phyloP scores from a whole-genome alignment of 2,329 filamentous ascomycete species.

The Didymella pinodella region DNA sequence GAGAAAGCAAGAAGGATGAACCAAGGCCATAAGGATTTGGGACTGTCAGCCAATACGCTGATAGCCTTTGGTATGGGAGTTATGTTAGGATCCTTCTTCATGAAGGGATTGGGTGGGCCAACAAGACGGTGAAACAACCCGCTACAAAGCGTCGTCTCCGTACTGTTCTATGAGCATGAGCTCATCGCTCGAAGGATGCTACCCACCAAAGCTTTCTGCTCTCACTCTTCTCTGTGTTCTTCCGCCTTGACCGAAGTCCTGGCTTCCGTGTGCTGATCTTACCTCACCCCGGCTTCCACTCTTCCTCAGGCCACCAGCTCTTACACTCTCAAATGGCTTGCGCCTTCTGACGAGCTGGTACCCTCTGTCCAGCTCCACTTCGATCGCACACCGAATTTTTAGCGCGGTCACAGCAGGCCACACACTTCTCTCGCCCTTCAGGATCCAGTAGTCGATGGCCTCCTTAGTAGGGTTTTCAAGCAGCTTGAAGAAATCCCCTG shows the following conservation, averaged over 20 bases:
- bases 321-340: constrained; percentile 50
- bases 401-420: constrained; percentile 89
- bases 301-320: constrained; percentile 31
- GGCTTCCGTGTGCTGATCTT: constrained; percentile 19
- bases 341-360: constrained; percentile 78
- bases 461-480: constrained; percentile 83
- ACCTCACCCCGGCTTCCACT: constrained; percentile 35
- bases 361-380: constrained; percentile 84
- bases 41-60: background rate
- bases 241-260: constrained; percentile 18
- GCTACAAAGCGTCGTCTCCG: background rate
- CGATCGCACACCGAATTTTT: constrained; percentile 81
- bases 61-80: constrained; percentile 14
- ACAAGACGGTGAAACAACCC: background rate
- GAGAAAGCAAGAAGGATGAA: constrained; percentile 18
- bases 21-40: background rate
- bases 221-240: constrained; percentile 29
- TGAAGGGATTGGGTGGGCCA: constrained; percentile 9
- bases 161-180: background rate
- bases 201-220: constrained; percentile 41
- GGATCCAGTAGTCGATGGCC: constrained; percentile 83
- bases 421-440: constrained; percentile 82
- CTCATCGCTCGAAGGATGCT: background rate
- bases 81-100: constrained; percentile 10
- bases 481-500: constrained; percentile 76